Evolutionary conservation across 106 monocot species (phyloP).

Genomic region (Posidonia australis): DNA sequence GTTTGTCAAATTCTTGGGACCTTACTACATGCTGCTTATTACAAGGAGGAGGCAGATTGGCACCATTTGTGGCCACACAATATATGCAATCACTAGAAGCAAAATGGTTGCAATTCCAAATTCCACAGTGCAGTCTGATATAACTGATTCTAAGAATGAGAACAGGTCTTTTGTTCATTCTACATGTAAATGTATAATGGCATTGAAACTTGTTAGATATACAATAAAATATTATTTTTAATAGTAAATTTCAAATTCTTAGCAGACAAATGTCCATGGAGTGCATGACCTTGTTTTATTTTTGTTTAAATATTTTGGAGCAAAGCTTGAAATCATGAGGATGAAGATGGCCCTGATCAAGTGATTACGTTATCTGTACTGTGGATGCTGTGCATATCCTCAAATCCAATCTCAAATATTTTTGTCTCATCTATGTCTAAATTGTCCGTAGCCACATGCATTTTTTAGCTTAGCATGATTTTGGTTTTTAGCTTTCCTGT

Average conservation of each 20-base stretch:
- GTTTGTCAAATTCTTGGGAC: slow-evolving; percentile 87
- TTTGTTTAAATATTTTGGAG: no score
- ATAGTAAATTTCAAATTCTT: no score
- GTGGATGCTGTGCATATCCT: no score
- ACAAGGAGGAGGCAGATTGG: slow-evolving; percentile 79
- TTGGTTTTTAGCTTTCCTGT: neutral
- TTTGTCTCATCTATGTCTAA: neutral
- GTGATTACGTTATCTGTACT: no score
- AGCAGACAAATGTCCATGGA: no score
- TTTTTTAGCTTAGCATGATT: neutral
- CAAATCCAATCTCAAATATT: no score
- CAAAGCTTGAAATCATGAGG: no score
- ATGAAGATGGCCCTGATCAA: no score
- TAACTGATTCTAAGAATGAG: slow-evolving; percentile 49
- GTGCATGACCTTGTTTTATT: no score
- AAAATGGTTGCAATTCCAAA: slow-evolving; percentile 53
- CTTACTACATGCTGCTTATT: slow-evolving; percentile 92
- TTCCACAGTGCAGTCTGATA: slow-evolving; percentile 25
- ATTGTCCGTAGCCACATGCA: neutral
- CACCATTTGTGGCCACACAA: slow-evolving; percentile 61
- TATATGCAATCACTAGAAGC: slow-evolving; percentile 71
- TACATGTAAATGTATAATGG: slow-evolving; percentile 9
- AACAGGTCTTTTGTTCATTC: slow-evolving; percentile 53
- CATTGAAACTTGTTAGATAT: neutral
- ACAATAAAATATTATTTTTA: no score